phyloP scores from a whole-genome alignment of 257 asterid genomes.

The Solanum stenotomum region DNA sequence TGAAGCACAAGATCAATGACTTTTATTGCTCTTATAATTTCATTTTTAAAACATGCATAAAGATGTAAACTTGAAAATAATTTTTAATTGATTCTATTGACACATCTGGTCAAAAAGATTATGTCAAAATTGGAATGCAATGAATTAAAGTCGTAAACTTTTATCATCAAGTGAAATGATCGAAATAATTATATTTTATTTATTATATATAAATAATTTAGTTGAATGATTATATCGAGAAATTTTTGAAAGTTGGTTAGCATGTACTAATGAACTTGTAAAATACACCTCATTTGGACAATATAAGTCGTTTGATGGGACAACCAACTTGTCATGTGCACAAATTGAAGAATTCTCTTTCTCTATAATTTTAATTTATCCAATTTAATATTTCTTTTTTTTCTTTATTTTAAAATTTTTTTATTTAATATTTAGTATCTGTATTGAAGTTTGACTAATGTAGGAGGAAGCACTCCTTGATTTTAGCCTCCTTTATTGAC shows the following conservation, averaged over 20 bases:
- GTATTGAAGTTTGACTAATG: background rate
- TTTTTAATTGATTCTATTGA: background rate
- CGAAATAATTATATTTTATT: background rate
- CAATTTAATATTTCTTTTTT: no score
- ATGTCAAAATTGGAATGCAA: background rate
- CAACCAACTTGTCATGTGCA: background rate
- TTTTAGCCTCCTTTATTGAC: background rate
- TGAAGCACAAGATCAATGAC: background rate
- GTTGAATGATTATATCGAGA: no score
- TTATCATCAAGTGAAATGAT: background rate
- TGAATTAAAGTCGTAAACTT: background rate
- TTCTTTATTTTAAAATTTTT: no score
- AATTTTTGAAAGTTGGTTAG: no score
- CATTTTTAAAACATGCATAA: background rate
- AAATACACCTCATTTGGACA: background rate
- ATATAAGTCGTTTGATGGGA: background rate
- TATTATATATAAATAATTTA: background rate
- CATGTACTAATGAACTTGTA: background rate
- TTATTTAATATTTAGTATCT: no score
- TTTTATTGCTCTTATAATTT: background rate
- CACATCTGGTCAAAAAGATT: background rate
- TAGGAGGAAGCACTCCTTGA: background rate
- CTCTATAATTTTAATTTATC: background rate
- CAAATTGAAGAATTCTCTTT: background rate
- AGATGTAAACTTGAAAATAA: background rate